A percentile compares a stretch with the other conserved stretches of the same genome.
Conservation (phyloP, 1,139 yeast species). For the Candida sp. region DNA sequence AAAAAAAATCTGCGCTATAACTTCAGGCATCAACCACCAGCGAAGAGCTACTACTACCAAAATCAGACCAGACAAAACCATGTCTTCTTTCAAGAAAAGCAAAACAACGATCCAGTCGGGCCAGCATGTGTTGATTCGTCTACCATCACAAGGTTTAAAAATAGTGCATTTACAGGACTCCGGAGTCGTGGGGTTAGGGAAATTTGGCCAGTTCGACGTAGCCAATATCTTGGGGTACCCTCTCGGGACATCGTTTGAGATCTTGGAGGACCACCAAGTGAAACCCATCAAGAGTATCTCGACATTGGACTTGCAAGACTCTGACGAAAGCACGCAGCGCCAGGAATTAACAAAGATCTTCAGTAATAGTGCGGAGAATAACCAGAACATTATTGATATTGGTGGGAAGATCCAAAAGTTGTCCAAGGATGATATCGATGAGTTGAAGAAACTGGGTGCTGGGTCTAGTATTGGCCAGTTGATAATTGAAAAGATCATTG, state of each 20-base stretch:
- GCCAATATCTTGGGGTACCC: conserved; percentile 80
- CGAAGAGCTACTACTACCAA: neutral
- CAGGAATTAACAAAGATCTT: conserved; percentile 47
- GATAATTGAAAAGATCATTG: conserved; percentile 81
- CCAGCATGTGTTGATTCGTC: conserved; percentile 67
- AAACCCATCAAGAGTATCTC: conserved; percentile 48
- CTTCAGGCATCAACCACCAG: too few species aligned
- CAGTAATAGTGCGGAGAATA: conserved; percentile 57
- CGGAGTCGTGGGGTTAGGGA: conserved; percentile 75
- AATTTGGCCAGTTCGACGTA: conserved; percentile 85
- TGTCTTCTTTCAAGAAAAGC: conserved; percentile 5
- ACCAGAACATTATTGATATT: conserved; percentile 71
- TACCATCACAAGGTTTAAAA: conserved; percentile 84
- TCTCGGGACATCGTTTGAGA: conserved; percentile 90
- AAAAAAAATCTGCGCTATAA: neutral
- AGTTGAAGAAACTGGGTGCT: conserved; percentile 68
- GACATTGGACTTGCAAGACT: conserved; percentile 30
- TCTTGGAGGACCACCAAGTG: conserved; percentile 60
- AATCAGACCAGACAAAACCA: neutral
- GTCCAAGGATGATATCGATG: conserved; percentile 77
- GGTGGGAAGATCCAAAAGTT: conserved; percentile 81
- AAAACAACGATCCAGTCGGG: conserved; percentile 39
- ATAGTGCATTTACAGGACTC: conserved; percentile 66
- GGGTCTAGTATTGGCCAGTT: conserved; percentile 74
- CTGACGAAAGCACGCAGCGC: conserved; percentile 25